Conservation (phyloP, 2,329 filamentous ascomycete genomes). For the Thielaviopsis euricoi region DNA sequence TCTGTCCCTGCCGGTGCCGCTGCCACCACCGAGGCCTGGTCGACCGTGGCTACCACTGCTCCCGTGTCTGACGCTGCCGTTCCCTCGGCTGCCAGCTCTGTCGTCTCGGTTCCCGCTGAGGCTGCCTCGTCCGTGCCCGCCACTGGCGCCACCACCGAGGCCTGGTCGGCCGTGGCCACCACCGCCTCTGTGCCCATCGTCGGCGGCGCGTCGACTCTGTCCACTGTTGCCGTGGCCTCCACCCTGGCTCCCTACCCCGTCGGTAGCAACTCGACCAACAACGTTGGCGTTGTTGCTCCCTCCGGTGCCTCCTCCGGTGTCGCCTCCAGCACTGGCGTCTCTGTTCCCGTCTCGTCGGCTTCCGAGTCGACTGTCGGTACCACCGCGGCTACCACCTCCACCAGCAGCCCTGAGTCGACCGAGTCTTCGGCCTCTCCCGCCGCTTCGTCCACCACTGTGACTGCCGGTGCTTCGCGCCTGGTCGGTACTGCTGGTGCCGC, state of each 20-base stretch:
- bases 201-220: background rate
- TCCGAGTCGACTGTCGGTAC: background rate
- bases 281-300: background rate
- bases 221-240: background rate
- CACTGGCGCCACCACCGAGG: background rate
- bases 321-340: background rate
- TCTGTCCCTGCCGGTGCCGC: background rate
- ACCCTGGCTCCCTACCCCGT: constrained; percentile 1
- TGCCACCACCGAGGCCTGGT: background rate
- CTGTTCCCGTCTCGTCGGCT: background rate
- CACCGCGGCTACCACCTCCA: background rate
- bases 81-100: too few species aligned
- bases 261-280: background rate
- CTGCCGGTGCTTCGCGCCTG: constrained; percentile 9
- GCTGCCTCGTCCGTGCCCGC: background rate
- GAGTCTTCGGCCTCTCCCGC: background rate
- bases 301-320: background rate
- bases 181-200: background rate
- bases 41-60: background rate
- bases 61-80: background rate
- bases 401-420: background rate
- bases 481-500: constrained; percentile 9
- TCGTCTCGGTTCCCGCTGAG: background rate
- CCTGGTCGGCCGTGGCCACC: background rate
- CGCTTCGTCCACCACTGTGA: background rate